Conservation (phyloP, 2,329 filamentous ascomycete genomes). For the Fusarium nodosum region DNA sequence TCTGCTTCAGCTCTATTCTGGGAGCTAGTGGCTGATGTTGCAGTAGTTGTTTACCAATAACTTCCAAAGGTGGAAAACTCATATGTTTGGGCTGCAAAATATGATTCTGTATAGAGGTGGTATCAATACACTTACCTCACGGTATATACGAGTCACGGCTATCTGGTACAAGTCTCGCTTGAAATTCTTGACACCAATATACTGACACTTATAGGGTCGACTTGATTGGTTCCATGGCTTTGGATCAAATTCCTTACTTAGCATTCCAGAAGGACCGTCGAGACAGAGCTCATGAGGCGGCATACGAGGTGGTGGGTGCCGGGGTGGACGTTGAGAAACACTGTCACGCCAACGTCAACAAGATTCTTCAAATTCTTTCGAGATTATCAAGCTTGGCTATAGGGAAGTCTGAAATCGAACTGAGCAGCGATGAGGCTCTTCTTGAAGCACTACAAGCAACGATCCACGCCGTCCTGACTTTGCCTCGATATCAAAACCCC, state of each 20-base stretch:
- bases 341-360: fast-evolving
- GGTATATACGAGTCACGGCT: background rate
- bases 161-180: background rate
- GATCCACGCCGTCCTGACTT: background rate
- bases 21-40: background rate
- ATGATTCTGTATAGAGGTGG: slow-evolving; percentile 4
- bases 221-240: background rate
- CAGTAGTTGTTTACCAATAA: background rate
- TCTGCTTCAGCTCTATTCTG: fast-evolving
- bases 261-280: background rate
- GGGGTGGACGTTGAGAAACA: background rate
- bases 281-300: background rate
- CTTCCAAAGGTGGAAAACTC: background rate
- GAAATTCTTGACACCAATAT: fast-evolving
- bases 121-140: background rate
- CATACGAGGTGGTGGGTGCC: fast-evolving
- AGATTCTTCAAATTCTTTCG: background rate
- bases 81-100: background rate
- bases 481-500: background rate
- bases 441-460: background rate
- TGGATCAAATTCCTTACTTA: background rate
- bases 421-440: background rate
- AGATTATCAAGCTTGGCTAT: background rate
- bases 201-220: background rate
- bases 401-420: background rate